Evolutionary conservation across 164 flowering plant genomes (phyloP).

Genomic region (Aristolochia contorta): DNA sequence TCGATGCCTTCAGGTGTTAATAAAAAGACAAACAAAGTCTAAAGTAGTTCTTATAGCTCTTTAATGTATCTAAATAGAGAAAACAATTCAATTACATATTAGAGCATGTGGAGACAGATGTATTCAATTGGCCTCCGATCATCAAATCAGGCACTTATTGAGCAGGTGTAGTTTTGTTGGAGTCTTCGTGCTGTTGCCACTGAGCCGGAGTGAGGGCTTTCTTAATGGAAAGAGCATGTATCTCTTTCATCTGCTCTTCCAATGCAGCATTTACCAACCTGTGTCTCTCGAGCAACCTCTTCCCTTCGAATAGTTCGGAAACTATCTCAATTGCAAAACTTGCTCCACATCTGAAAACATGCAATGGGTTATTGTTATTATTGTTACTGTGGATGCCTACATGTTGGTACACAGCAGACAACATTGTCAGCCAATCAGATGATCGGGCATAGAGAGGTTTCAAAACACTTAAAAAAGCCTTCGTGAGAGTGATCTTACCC

Average conservation of each 20-base stretch:
- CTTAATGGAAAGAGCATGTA: constrained; percentile 88
- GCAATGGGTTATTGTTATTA: neutral
- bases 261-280: constrained; percentile 74
- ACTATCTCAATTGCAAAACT: constrained; percentile 78
- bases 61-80: no score
- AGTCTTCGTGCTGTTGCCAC: constrained; percentile 62
- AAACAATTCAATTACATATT: no score
- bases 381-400: neutral
- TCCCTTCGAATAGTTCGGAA: constrained; percentile 84
- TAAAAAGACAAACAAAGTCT: no score
- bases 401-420: neutral
- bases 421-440: neutral
- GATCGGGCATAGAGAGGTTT: neutral
- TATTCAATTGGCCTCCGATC: no score
- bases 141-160: constrained; percentile 7
- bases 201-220: constrained; percentile 79
- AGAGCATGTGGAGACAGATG: no score
- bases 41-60: no score
- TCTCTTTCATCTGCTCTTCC: constrained; percentile 86
- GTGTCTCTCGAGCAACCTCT: constrained; percentile 89
- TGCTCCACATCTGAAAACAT: constrained; percentile 72
- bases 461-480: neutral
- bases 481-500: constrained; percentile 49
- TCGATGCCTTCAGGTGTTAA: no score
- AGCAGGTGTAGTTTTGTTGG: constrained; percentile 27